phyloP scores from a whole-genome alignment of 169 alveolate species.

The Plasmodium inui region DNA sequence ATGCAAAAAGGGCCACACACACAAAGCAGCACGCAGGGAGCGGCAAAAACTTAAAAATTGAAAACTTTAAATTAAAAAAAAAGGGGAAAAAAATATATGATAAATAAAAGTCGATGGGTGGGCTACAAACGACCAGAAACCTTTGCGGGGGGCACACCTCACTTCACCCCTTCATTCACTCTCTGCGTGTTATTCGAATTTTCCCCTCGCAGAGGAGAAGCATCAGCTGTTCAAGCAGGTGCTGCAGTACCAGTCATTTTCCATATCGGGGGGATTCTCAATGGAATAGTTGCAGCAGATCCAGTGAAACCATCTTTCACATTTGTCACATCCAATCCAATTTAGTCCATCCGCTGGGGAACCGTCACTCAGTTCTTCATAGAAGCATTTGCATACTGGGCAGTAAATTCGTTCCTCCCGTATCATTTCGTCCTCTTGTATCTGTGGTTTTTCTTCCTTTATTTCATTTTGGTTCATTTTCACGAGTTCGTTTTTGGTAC shows the following conservation, averaged over 20 bases:
- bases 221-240: slow-evolving; percentile 41
- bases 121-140: background rate
- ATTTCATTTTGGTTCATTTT: slow-evolving; percentile 68
- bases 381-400: slow-evolving; percentile 83
- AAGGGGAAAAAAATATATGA: background rate
- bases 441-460: slow-evolving; percentile 80
- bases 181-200: background rate
- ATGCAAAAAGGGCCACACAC: background rate
- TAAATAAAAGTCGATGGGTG: background rate
- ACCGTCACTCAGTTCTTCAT: slow-evolving; percentile 85
- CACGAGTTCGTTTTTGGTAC: background rate
- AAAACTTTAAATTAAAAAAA: background rate
- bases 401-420: slow-evolving; percentile 82
- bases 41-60: background rate
- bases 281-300: slow-evolving; percentile 78
- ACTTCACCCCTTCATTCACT: background rate
- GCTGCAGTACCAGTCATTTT: slow-evolving; percentile 70
- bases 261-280: slow-evolving; percentile 74
- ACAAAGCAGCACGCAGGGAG: background rate
- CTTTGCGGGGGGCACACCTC: background rate
- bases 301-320: slow-evolving; percentile 87
- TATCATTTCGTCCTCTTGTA: slow-evolving; percentile 74
- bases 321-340: slow-evolving; percentile 88
- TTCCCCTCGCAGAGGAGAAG: background rate
- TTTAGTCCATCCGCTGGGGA: slow-evolving; percentile 87